A percentile compares a stretch with the other conserved stretches of the same genome.
Evolutionary conservation across 768 basidiomycete species (phyloP).

Genomic region (Boletellus ananiceps): DNA sequence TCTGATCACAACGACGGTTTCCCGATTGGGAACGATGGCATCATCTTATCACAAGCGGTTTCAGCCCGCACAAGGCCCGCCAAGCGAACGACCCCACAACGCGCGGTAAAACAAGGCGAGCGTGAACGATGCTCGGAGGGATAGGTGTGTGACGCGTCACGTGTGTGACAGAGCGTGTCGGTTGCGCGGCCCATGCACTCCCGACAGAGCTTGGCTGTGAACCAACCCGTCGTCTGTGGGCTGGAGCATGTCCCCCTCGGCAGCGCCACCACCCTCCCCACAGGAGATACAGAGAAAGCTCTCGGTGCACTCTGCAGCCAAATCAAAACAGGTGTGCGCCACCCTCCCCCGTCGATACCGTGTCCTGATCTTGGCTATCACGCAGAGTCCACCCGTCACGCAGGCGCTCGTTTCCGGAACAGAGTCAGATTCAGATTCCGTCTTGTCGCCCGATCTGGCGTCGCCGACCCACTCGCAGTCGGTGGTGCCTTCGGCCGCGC

Average conservation of each 20-base stretch:
- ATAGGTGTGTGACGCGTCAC: conserved; percentile 17
- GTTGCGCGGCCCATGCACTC: conserved; percentile 3
- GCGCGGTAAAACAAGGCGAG: too few relatives aligned
- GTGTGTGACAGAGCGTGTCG: conserved; percentile 20
- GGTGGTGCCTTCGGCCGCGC: conserved; percentile 26
- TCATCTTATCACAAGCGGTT: conserved; percentile 2
- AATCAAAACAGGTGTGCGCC: conserved; percentile 43
- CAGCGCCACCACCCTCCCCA: conserved; percentile 64
- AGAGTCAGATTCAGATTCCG: conserved; percentile 85
- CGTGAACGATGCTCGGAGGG: too few relatives aligned
- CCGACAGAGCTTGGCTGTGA: conserved; percentile 13
- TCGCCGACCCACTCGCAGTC: conserved; percentile 36
- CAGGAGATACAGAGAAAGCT: conserved; percentile 87
- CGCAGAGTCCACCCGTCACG: conserved; percentile 25
- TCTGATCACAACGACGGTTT: conserved; percentile 11
- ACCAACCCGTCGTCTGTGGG: conserved; percentile 6
- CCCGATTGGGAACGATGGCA: conserved; percentile 6
- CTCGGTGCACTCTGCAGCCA: conserved; percentile 63
- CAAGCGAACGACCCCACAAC: too few relatives aligned
- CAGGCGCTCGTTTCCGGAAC: conserved; percentile 56
- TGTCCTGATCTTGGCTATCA: conserved; percentile 17
- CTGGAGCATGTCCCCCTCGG: conserved; percentile 25
- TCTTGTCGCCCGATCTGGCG: conserved; percentile 50
- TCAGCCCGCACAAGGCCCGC: neutral
- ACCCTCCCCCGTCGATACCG: neutral